phyloP scores from a whole-genome alignment of 768 basidiomycete species.

The Suillus bovinus region DNA sequence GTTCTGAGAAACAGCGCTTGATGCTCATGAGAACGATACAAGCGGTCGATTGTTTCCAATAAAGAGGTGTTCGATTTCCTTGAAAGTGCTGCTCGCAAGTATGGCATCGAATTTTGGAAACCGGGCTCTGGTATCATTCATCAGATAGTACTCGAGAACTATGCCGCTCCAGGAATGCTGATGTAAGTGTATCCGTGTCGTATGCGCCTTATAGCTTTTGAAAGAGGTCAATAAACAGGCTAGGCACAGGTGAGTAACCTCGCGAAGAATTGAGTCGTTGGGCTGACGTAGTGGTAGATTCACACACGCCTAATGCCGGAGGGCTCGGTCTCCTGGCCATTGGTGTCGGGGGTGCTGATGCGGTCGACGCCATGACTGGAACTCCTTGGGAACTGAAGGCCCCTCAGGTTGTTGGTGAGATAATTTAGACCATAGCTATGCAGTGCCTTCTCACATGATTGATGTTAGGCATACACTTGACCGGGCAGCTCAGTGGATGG shows the following conservation, averaged over 20 bases:
- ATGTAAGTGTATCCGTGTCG: conserved; percentile 53
- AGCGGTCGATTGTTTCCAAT: conserved; percentile 86
- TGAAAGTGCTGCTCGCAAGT: conserved; percentile 86
- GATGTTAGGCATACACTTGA: conserved; percentile 76
- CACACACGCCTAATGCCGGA: conserved; percentile 97
- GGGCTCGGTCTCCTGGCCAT: conserved; percentile 96
- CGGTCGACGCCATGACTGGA: conserved; percentile 96
- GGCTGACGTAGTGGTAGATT: conserved; percentile 52
- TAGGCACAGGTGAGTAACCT: conserved; percentile 67
- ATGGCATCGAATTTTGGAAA: conserved; percentile 97
- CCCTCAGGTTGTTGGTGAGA: conserved; percentile 75
- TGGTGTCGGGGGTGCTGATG: conserved; percentile 98
- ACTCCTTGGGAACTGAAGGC: conserved; percentile 99
- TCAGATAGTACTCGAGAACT: conserved; percentile 97
- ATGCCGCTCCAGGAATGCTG: conserved; percentile 92
- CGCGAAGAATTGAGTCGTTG: not conserved
- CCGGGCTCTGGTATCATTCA: conserved; percentile 93
- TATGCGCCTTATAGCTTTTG: conserved; percentile 10
- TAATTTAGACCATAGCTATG: not conserved
- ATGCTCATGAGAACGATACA: conserved; percentile 7
- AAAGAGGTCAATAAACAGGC: conserved; percentile 43
- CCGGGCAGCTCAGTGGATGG: conserved; percentile 88
- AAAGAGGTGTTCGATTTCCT: conserved; percentile 98
- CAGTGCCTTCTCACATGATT: not conserved
- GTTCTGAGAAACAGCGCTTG: not conserved